Evolutionary conservation across 208 protist genomes (phyloP).

Genomic region (Kentomonas sorsogonicus): DNA sequence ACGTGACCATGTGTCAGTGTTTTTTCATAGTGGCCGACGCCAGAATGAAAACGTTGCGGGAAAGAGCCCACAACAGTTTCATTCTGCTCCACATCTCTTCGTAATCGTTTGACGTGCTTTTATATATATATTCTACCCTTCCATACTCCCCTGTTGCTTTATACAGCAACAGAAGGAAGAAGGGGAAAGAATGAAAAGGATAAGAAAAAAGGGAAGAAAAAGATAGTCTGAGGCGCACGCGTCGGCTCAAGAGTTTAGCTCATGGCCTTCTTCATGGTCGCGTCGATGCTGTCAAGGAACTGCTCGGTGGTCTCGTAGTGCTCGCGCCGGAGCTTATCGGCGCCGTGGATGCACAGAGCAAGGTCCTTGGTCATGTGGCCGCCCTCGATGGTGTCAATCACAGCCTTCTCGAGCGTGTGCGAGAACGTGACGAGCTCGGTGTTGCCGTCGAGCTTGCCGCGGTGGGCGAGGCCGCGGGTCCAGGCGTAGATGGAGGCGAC

Average conservation of each 20-base stretch:
- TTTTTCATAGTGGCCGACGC: constrained; percentile 4
- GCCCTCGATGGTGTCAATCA: constrained; percentile 89
- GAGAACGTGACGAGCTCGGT: constrained; percentile 83
- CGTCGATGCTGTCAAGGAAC: constrained; percentile 83
- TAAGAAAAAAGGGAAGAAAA: constrained; percentile 18
- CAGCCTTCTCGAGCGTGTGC: constrained; percentile 83
- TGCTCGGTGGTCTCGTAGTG: constrained; percentile 86
- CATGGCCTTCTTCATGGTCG: constrained; percentile 50
- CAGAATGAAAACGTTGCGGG: neutral
- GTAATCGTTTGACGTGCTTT: too few relatives aligned
- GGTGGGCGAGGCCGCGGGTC: constrained; percentile 93
- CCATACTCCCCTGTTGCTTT: too few relatives aligned
- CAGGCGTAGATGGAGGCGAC: constrained; percentile 98
- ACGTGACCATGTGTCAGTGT: too few relatives aligned
- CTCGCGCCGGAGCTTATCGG: constrained; percentile 58
- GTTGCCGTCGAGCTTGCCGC: constrained; percentile 95
- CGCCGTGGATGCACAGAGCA: constrained; percentile 91
- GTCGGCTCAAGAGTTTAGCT: neutral
- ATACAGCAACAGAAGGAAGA: too few relatives aligned
- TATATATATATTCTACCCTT: neutral
- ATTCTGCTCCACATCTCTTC: too few relatives aligned
- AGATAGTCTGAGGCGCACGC: too few relatives aligned
- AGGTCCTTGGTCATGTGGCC: constrained; percentile 98
- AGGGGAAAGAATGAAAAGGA: constrained; percentile 9
- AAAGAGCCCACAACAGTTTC: too few relatives aligned